Evolutionary conservation across 2,329 filamentous ascomycete species (phyloP).

Genomic region (Cryphonectria japonica): DNA sequence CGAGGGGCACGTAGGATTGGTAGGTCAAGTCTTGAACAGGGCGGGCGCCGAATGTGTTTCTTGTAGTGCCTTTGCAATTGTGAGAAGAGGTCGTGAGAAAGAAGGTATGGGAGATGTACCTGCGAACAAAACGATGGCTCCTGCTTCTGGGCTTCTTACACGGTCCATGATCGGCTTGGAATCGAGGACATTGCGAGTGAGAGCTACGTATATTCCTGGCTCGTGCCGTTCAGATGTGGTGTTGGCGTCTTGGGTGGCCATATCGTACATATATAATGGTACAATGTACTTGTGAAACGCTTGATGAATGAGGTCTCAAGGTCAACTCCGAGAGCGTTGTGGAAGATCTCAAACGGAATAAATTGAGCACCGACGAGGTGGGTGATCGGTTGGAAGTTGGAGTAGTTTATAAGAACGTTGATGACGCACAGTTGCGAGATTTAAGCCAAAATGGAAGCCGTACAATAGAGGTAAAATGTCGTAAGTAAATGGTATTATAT

Average conservation of each 20-base stretch:
- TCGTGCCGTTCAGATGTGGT: constrained; percentile 2
- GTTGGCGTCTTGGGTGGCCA: neutral
- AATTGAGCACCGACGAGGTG: neutral
- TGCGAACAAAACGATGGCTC: constrained; percentile 77
- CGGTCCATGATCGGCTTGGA: constrained; percentile 61
- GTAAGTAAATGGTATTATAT: neutral
- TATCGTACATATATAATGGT: neutral
- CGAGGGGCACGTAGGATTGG: constrained; percentile 71
- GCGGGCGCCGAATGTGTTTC: constrained; percentile 72
- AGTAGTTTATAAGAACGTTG: too few species aligned
- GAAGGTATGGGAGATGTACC: constrained; percentile 52
- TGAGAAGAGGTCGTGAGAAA: neutral
- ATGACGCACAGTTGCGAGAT: too few species aligned
- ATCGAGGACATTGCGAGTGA: constrained; percentile 67
- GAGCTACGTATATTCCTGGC: constrained; percentile 61
- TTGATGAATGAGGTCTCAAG: neutral
- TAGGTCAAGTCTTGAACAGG: constrained; percentile 78
- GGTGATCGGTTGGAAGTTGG: too few species aligned
- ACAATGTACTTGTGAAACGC: too few species aligned
- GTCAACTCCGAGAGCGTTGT: neutral
- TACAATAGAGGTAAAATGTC: neutral
- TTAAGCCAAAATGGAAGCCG: too few species aligned
- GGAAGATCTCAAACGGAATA: neutral
- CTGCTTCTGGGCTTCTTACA: constrained; percentile 74
- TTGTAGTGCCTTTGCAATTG: constrained; percentile 64